Evolutionary conservation across 352 stramenopile genomes (phyloP).

Genomic region (Pythium dissotocum): DNA sequence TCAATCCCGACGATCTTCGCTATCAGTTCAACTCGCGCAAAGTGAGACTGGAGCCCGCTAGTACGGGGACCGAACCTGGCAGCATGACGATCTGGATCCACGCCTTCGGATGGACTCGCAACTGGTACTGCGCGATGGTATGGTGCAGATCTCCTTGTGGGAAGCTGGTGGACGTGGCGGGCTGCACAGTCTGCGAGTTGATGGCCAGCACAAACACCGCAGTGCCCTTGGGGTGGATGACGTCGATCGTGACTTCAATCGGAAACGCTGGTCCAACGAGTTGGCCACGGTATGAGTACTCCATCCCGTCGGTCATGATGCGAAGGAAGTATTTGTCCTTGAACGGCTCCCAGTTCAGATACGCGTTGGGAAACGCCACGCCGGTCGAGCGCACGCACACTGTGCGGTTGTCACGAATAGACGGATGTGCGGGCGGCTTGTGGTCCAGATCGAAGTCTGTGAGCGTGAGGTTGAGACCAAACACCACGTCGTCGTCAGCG

Average conservation of each 20-base stretch:
- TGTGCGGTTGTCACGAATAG: background rate
- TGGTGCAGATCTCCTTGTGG: background rate
- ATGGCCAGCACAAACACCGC: constrained; percentile 12
- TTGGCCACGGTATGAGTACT: background rate
- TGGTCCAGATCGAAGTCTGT: background rate
- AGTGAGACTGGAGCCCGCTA: constrained; percentile 5
- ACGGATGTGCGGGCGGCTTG: too few species aligned
- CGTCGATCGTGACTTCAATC: constrained; percentile 8
- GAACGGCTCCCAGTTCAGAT: constrained; percentile 3
- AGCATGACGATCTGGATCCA: constrained; percentile 8
- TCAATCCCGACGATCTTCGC: too few species aligned
- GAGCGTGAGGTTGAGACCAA: constrained; percentile 10
- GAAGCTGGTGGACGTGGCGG: background rate
- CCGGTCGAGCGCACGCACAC: background rate
- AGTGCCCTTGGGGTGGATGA: constrained; percentile 6
- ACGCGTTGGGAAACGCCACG: constrained; percentile 13
- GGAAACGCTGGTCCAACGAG: background rate
- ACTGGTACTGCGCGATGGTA: constrained; percentile 6
- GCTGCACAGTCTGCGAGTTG: background rate
- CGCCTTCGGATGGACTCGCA: background rate
- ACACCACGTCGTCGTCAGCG: constrained; percentile 15
- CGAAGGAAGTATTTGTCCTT: background rate
- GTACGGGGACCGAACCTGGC: constrained; percentile 1
- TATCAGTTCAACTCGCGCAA: constrained; percentile 9
- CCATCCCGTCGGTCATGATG: constrained; percentile 7